A percentile compares a stretch with the other conserved stretches of the same genome.
phyloP scores from a whole-genome alignment of 179 eudicot species.

The Spinacia oleracea region DNA sequence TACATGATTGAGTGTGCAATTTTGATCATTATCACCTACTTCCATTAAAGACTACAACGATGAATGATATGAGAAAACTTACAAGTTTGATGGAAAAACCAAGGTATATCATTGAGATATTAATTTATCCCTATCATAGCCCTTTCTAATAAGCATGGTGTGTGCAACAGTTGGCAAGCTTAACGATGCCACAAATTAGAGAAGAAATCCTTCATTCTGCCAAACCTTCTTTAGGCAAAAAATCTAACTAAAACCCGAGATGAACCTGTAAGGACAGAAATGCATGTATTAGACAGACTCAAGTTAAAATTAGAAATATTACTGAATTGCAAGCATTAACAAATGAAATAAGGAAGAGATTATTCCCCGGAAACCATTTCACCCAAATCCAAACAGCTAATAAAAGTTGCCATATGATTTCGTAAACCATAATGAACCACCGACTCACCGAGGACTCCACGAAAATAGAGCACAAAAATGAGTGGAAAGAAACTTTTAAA shows the following conservation, averaged over 20 bases:
- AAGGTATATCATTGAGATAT: background rate
- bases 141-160: background rate
- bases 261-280: background rate
- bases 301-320: background rate
- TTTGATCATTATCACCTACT: background rate
- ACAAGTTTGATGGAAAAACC: slow-evolving; percentile 5
- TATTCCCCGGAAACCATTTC: background rate
- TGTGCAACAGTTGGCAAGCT: slow-evolving; percentile 13
- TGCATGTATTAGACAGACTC: background rate
- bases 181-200: background rate
- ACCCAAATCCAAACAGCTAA: background rate
- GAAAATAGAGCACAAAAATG: too few species aligned
- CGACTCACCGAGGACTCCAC: background rate
- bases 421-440: background rate
- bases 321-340: background rate
- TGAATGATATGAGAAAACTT: background rate
- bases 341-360: background rate
- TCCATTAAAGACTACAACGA: slow-evolving; percentile 14
- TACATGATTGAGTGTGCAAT: background rate
- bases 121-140: background rate
- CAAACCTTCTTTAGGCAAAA: background rate
- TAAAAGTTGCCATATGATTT: background rate
- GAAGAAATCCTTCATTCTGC: background rate
- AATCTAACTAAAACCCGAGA: background rate
- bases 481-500: background rate